Percentiles rank a stretch among this genome's conserved stretches.
phyloP scores from a whole-genome alignment of 2,329 filamentous ascomycete genomes.

The Scedosporium dehoogii region DNA sequence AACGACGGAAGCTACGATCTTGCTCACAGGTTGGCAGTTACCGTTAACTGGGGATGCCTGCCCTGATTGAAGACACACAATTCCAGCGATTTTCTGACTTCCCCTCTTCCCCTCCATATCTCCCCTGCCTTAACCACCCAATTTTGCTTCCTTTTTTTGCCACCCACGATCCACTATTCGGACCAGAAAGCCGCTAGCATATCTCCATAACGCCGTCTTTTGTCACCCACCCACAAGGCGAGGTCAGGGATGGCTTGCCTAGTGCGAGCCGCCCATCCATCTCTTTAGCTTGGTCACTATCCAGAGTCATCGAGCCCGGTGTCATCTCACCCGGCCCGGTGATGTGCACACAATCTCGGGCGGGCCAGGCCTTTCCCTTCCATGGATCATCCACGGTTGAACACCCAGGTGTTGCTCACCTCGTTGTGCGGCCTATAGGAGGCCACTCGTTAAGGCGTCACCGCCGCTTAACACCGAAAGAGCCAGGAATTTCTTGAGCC shows the following conservation, averaged over 20 bases:
- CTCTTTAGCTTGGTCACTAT: not conserved
- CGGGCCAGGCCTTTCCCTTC: not conserved
- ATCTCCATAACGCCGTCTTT: not conserved
- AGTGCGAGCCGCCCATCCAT: not conserved
- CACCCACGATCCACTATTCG: not conserved
- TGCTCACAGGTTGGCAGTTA: too few species aligned
- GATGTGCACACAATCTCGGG: not conserved
- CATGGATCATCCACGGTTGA: not conserved
- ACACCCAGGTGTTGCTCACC: not conserved
- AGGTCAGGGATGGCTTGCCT: not conserved
- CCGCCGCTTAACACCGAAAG: too few species aligned
- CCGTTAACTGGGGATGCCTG: too few species aligned
- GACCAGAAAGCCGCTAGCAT: not conserved
- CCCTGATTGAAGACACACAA: too few species aligned
- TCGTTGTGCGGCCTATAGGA: too few species aligned
- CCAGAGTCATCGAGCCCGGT: not conserved
- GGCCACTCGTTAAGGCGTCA: too few species aligned
- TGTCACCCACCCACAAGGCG: not conserved
- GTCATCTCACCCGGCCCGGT: not conserved
- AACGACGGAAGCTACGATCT: not conserved
- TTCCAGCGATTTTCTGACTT: too few species aligned
- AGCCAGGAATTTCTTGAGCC: too few species aligned
- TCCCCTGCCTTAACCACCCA: too few species aligned
- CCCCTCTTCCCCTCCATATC: too few species aligned
- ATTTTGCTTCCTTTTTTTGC: not conserved